Base-by-base conservation (phyloP, 2,329 filamentous ascomycete genomes). In the Celoporthe dispersa region DNA sequence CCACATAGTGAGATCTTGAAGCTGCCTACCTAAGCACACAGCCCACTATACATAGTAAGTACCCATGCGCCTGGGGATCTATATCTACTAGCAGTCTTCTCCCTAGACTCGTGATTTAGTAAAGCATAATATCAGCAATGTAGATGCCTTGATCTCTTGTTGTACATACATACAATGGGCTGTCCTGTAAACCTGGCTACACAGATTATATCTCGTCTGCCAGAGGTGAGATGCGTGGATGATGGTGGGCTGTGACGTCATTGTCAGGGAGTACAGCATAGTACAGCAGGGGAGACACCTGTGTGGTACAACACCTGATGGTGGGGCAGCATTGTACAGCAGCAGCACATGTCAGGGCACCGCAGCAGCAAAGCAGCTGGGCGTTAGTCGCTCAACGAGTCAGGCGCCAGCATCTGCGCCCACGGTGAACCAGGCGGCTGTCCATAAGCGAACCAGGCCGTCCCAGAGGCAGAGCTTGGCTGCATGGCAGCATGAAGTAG, bases 381-480 rank as follows among this genome's bases (percentile, higher is more conserved):
- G n/a, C n/a, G 8, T 14, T 9, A 11, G 51, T 12, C 11, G 51
- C 6, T 12, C 51, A 28, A 25, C 25, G 53, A 57, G 53, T 57
- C 53, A 57, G 53, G 53, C 25, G 53, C 53, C 25, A 28, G 53
- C 53, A 57, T 57, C n/a, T 48, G 19, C 44, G n/a, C 51, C 51
- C 51, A 48, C 19, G 19, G 44, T 28, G 51, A 53, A 48, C 19
- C n/a, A 53, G 22, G 51, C n/a, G 25, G 25, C 28, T 7, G 25
- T 57, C 11, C 53, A 4, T 28, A 53, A 28, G 51, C 51, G 51
- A 53, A 53, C 44, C 44, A 48, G 44, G 19, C 44, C 7, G 44
- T n/a, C n/a, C 44, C 7, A 22, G 7, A n/a, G 19, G 44, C 44
- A 48, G 8, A 48, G 41, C 16, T 19, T 44, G 41, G 41, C 41